These are phyloP conservation scores for Raffaelea arxii DNA, from an alignment of 2,329 filamentous ascomycete genomes.

Conservation along the genomic window DNA sequence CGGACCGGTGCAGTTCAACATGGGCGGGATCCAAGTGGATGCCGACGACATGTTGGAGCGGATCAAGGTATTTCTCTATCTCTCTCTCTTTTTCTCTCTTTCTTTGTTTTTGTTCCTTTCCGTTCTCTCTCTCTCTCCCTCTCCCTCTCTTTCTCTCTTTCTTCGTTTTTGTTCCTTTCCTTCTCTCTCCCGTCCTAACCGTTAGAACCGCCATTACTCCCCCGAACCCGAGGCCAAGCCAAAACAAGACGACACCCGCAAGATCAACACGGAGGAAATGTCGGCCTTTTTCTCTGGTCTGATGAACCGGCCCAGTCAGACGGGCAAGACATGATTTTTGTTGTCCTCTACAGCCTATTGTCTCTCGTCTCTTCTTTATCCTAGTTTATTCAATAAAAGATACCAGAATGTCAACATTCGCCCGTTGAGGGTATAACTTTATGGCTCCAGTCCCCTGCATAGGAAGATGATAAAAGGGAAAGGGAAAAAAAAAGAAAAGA, in stretches of 20 bases:
- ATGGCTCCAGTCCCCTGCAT: no score
- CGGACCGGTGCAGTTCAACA: conserved; percentile 93
- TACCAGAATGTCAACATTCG: no score
- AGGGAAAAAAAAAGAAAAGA: neutral
- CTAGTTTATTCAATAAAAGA: no score
- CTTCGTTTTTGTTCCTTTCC: conserved; percentile 1
- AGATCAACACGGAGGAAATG: conserved; percentile 45
- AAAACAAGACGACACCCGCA: conserved; percentile 13
- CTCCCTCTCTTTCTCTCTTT: neutral
- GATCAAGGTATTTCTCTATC: conserved; percentile 53
- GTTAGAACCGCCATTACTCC: conserved; percentile 44
- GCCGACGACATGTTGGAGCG: conserved; percentile 87
- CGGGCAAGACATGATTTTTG: conserved; percentile 7
- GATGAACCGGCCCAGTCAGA: conserved; percentile 37
- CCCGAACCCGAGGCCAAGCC: conserved; percentile 31
- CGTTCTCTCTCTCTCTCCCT: conserved; percentile 7
- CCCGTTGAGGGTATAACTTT: no score
- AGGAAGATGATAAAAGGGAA: no score
- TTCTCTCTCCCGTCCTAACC: no score
- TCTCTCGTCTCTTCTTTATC: no score
- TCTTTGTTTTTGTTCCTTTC: neutral
- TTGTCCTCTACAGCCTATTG: no score
- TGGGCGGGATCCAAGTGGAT: conserved; percentile 94
- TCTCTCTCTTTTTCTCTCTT: neutral
- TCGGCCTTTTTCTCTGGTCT: conserved; percentile 50